Evolutionary conservation across 2,329 filamentous ascomycete species (phyloP), one percentile per base, ranked within the genome.

Genomic region (Cytospora chrysosperma): DNA sequence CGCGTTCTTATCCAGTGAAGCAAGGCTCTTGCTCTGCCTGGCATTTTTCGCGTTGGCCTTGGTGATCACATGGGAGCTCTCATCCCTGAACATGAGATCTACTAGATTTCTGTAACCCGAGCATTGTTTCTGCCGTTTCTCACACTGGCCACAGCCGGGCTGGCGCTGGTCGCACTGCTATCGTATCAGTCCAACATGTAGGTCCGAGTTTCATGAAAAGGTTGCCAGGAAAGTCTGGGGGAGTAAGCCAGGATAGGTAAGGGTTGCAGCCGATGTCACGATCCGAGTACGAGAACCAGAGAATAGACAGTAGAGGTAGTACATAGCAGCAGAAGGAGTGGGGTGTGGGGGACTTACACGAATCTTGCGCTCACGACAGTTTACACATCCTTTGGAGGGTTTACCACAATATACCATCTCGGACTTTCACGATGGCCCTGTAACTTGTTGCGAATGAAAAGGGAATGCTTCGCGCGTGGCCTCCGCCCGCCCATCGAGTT

Each of bases 391-490:
- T 70, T 82, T 83, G 43, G 82, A 85, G 51, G 83, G 82, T 68
- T 84, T 84, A 6, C 83, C 82, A 67, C 83, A 85, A 69, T 84
- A 85, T 7, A 85, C 82, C 83, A 85, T 85, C n/a, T 61, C 37
- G 51, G 47, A 52, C 8, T 3, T 9, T 17, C 6, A 19, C 21
- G 5, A 47, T n/a, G 4, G 43, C n/a, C n/a, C 21, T 24, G n/a
- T 24, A n/a, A 24, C 15, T 43, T 56, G 24, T 56, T 26, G 32
- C n/a, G 17, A 19, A 19, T 4, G 2, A 1, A 47, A 47, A 21
- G 13, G 21, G 43, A 47, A 24, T 47, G 43, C n/a, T 24, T 24
- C 43, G 43, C 40, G 7, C 7, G 40, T 43, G 15, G 37, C 15
- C 13, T n/a, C 40, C n/a, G n/a, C 19, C 21, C 19, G 34, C 34